Conservation (phyloP, 2,329 filamentous ascomycete genomes). For the Aquanectria penicillioides region DNA sequence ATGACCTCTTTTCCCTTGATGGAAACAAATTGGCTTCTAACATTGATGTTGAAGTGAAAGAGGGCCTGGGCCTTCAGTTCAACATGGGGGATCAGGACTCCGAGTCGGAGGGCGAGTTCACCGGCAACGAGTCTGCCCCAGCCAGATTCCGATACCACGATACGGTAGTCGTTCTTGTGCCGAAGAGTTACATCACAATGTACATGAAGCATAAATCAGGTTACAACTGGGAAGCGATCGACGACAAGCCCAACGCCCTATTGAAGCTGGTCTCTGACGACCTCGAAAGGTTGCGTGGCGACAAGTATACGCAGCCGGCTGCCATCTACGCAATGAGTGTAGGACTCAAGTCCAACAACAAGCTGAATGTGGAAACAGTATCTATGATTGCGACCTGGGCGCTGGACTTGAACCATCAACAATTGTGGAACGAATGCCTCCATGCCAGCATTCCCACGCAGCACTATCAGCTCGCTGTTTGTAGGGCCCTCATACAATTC, state of each 20-base stretch:
- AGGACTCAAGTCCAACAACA: neutral
- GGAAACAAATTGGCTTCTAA: neutral
- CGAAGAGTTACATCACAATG: neutral
- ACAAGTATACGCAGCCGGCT: neutral
- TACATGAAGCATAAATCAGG: neutral
- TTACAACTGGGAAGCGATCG: too few relatives aligned
- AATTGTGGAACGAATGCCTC: neutral
- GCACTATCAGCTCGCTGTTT: neutral
- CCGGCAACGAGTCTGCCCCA: slow-evolving; percentile 13
- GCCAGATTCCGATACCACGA: slow-evolving; percentile 10
- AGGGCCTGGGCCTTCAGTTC: slow-evolving; percentile 15
- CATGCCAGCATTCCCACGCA: neutral
- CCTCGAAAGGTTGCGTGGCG: neutral
- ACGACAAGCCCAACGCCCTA: neutral
- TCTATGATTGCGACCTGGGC: slow-evolving; percentile 16
- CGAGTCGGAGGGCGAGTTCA: slow-evolving; percentile 7
- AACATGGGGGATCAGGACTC: neutral
- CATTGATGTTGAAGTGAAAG: neutral
- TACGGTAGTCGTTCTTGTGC: slow-evolving; percentile 15
- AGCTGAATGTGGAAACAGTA: neutral
- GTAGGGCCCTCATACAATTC: neutral
- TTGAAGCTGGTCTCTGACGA: slow-evolving; percentile 13
- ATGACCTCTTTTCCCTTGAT: neutral
- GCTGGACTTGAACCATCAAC: neutral
- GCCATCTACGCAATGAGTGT: slow-evolving; percentile 6